phyloP scores from a whole-genome alignment of 768 basidiomycete genomes.

The Lactarius hatsudake region DNA sequence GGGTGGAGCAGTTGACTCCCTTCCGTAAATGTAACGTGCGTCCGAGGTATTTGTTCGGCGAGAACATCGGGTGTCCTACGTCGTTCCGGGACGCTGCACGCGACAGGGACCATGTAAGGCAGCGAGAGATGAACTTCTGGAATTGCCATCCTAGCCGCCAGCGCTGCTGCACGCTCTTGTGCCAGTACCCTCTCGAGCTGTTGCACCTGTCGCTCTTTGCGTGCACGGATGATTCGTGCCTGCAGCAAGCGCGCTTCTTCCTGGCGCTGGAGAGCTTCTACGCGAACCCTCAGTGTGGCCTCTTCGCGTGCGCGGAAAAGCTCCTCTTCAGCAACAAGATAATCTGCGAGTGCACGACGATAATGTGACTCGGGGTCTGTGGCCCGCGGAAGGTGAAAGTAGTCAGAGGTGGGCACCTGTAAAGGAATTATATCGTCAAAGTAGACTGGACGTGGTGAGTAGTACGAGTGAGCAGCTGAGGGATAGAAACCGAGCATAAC shows the following conservation, averaged over 20 bases:
- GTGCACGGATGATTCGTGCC: background rate
- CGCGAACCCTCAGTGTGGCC: background rate
- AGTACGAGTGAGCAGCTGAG: slow-evolving; percentile 1
- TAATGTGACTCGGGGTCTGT: slow-evolving; percentile 14
- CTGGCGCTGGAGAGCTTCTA: slow-evolving; percentile 1
- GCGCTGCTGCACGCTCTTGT: background rate
- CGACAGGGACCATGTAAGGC: background rate
- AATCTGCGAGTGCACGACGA: slow-evolving; percentile 19
- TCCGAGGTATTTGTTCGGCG: too few relatives aligned
- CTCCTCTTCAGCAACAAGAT: slow-evolving; percentile 19
- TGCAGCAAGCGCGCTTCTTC: slow-evolving; percentile 1
- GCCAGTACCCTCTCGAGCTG: background rate
- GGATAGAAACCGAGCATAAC: slow-evolving; percentile 10
- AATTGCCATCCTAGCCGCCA: background rate
- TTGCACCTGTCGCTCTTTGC: background rate
- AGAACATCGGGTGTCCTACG: background rate
- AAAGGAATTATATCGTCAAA: background rate
- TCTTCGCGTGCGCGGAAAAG: slow-evolving; percentile 8
- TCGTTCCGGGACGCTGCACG: background rate
- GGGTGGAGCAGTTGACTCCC: background rate
- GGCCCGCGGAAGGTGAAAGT: background rate
- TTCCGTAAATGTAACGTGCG: background rate
- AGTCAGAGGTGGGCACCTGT: background rate
- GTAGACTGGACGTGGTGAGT: background rate
- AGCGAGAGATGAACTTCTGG: background rate